Percentiles rank a stretch among this genome's conserved stretches.
These are phyloP conservation scores for Orobanche coerulescens DNA, from an alignment of 257 asterid genomes.

Conservation along the genomic window DNA sequence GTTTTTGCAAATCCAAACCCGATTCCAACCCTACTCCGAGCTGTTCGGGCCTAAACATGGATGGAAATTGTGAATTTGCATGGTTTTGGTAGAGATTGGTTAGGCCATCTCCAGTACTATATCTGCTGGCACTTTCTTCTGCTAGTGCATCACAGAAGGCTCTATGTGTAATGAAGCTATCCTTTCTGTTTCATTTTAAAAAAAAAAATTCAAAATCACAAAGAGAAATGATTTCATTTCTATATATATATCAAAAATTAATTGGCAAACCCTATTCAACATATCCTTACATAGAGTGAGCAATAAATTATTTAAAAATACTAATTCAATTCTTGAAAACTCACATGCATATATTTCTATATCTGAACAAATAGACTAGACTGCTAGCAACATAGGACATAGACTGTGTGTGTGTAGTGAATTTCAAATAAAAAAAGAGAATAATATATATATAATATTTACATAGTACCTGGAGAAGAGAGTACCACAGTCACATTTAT, in stretches of 20 bases:
- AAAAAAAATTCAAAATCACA: neutral
- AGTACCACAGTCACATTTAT: constrained; percentile 91
- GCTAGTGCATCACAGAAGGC: constrained; percentile 91
- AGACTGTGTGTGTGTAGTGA: no score
- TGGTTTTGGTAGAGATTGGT: constrained; percentile 23
- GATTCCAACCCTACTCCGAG: constrained; percentile 35
- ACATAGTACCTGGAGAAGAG: constrained; percentile 76
- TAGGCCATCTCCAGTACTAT: constrained; percentile 32
- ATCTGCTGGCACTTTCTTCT: constrained; percentile 72
- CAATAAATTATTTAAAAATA: no score
- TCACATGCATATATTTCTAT: no score
- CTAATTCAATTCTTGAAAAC: no score
- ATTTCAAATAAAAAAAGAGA: no score
- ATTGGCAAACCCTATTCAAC: neutral
- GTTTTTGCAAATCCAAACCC: constrained; percentile 35
- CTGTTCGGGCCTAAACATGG: constrained; percentile 25
- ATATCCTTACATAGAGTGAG: no score
- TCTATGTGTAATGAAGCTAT: constrained; percentile 84
- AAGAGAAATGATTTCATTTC: no score
- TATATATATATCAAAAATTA: no score
- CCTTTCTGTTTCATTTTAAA: constrained; percentile 48
- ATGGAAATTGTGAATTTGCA: constrained; percentile 35
- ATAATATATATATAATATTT: no score
- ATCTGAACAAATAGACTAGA: no score
- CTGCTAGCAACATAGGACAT: no score